These are phyloP conservation scores for Neckera pumila DNA, from an alignment of 225 moss, liverwort and hornwort species.

Conservation along the genomic window DNA sequence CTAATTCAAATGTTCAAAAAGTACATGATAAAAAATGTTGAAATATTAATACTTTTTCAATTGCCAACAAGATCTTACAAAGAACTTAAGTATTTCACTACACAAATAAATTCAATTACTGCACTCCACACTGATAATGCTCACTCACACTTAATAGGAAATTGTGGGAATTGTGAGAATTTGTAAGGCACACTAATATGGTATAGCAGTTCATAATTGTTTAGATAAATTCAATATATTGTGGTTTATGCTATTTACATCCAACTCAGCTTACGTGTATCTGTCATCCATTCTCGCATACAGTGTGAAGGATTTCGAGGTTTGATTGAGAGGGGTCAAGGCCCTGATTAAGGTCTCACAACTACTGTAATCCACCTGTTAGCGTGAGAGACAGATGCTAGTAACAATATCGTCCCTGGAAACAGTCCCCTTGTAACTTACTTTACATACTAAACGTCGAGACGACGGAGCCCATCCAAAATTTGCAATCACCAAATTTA, in stretches of 20 bases:
- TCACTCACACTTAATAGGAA: not conserved
- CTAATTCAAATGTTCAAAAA: not conserved
- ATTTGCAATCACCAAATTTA: not conserved
- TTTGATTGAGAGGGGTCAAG: not conserved
- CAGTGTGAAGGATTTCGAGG: not conserved
- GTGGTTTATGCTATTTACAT: not conserved
- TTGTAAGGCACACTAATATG: too few species aligned
- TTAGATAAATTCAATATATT: not conserved
- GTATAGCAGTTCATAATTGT: not conserved
- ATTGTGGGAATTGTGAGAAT: not conserved
- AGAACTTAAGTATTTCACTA: not conserved
- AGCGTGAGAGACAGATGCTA: not conserved
- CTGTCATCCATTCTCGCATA: not conserved
- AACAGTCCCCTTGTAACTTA: not conserved
- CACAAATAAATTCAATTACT: not conserved
- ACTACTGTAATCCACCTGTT: not conserved
- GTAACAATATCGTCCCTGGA: not conserved
- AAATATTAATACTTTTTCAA: not conserved
- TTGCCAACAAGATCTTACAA: too few species aligned
- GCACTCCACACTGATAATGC: not conserved
- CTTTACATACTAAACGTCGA: not conserved
- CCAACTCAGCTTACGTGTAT: too few species aligned
- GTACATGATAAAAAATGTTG: too few species aligned
- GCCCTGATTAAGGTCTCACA: not conserved
- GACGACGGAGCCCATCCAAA: not conserved